Base-by-base conservation (phyloP, 208 protist species). In the Leishmania major region DNA sequence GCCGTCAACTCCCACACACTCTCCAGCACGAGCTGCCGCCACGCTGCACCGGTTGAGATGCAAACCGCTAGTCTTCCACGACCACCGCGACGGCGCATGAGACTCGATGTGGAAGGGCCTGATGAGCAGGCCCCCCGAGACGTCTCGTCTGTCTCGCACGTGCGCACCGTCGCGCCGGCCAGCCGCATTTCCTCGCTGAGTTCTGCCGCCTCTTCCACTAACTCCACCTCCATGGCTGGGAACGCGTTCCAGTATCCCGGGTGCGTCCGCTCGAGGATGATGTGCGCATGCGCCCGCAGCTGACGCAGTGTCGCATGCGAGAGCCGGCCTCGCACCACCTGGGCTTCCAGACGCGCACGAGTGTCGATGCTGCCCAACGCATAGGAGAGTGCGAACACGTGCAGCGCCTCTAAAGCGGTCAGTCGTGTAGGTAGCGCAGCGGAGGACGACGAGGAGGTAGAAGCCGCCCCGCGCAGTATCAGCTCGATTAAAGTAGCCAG, bases 221-320 rank as follows among this genome's bases (percentile, higher is more conserved):
- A 49, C 57, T 79, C 71, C 75, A 89, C 82, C 70, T 86, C 82
- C 73, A 89, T 84, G 28, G 72, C 51, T 19, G 90, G 90, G 49
- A 89, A 90, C 72, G 57, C 35, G 55, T 72, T 84, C 81, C 90
- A 88, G 71, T 92, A 91, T 31, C 64, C 66, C 0, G 79, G 81
- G 10, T 83, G 74, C 11, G 80, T 83, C 25, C 37, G 47, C 10
- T 43, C 62, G 35, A 94, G 53, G 35, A 86, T 31, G 19, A 40
- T 11, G 2, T 76, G 45, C 0, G 84, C 79, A 47, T 70, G 22
- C 22, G 75, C 47, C 19, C 82, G 83, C 55, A 92, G 77, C 70
- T 73, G 81, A 13, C n/a, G 66, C 60, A 87, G 81, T 15, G 88
- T 90, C n/a, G 81, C 57, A 25, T 69, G 37, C 22, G 85, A 87